phyloP scores from a whole-genome alignment of 495 filamentous ascomycete species.

The Aspergillus conjunctus region DNA sequence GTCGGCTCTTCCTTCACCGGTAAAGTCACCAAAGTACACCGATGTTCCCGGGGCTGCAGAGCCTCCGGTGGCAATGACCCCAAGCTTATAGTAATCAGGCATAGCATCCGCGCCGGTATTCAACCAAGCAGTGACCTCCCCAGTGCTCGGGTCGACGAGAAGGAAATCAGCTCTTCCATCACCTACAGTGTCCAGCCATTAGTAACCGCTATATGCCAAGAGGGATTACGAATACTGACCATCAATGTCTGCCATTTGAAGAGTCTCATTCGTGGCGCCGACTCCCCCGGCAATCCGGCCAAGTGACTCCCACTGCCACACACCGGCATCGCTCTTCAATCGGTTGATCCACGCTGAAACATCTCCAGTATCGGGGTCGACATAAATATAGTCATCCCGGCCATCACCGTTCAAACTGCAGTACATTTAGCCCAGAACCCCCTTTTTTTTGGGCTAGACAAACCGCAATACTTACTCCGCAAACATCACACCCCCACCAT shows the following conservation, averaged over 20 bases:
- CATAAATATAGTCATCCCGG: conserved; percentile 10
- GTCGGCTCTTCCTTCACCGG: conserved; percentile 4
- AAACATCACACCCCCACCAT: background rate
- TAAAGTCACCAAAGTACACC: background rate
- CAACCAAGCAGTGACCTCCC: conserved; percentile 3
- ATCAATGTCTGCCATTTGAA: conserved; percentile 11
- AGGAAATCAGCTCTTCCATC: background rate
- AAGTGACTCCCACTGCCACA: conserved; percentile 7
- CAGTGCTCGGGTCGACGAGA: background rate
- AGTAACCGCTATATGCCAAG: background rate
- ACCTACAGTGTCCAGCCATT: background rate
- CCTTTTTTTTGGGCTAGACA: background rate
- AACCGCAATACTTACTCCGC: conserved; percentile 2
- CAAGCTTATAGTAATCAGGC: conserved; percentile 7
- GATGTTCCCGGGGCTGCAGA: background rate
- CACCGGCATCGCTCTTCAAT: background rate
- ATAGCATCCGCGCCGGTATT: conserved; percentile 9
- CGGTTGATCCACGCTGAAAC: conserved; percentile 7
- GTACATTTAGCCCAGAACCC: background rate
- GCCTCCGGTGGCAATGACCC: conserved; percentile 1
- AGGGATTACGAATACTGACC: background rate
- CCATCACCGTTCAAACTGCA: conserved; percentile 11
- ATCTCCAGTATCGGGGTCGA: background rate
- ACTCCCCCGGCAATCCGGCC: conserved; percentile 2
- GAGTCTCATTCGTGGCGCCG: background rate